Evolutionary conservation across 2,329 filamentous ascomycete species (phyloP).

Genomic region (Escovopsis weberi): DNA sequence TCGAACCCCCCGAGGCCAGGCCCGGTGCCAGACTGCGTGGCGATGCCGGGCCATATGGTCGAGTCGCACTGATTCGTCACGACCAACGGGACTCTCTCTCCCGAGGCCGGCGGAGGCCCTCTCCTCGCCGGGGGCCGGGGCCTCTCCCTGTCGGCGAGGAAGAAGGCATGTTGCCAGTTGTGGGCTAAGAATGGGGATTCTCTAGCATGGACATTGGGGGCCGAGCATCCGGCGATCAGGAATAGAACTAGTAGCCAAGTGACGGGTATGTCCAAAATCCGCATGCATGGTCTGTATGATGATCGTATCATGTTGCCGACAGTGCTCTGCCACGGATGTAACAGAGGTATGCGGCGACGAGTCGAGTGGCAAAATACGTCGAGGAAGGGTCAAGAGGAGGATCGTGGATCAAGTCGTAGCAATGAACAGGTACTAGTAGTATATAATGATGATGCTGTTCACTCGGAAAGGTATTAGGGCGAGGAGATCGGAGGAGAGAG

Average conservation of each 20-base stretch:
- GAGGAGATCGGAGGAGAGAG: too few species aligned
- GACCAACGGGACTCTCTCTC: slow-evolving; percentile 41
- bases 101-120: slow-evolving; percentile 18
- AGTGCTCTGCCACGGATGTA: too few species aligned
- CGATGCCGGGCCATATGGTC: slow-evolving; percentile 62
- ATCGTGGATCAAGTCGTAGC: too few species aligned
- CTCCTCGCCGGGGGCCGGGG: slow-evolving; percentile 12
- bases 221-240: slow-evolving; percentile 10
- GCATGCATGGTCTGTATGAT: neutral
- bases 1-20: slow-evolving; percentile 56
- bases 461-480: too few species aligned
- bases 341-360: too few species aligned
- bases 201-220: slow-evolving; percentile 7
- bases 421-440: too few species aligned
- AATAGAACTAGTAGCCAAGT: slow-evolving; percentile 10
- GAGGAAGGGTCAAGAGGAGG: too few species aligned
- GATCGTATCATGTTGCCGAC: slow-evolving; percentile 1
- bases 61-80: slow-evolving; percentile 60
- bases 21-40: slow-evolving; percentile 56
- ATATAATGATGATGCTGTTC: too few species aligned
- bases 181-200: slow-evolving; percentile 6
- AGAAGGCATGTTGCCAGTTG: slow-evolving; percentile 15
- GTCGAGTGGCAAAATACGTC: too few species aligned
- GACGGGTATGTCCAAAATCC: slow-evolving; percentile 6
- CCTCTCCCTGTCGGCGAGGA: slow-evolving; percentile 10